Conservation (phyloP, 768 basidiomycete species). For the Mycena chlorophos region DNA sequence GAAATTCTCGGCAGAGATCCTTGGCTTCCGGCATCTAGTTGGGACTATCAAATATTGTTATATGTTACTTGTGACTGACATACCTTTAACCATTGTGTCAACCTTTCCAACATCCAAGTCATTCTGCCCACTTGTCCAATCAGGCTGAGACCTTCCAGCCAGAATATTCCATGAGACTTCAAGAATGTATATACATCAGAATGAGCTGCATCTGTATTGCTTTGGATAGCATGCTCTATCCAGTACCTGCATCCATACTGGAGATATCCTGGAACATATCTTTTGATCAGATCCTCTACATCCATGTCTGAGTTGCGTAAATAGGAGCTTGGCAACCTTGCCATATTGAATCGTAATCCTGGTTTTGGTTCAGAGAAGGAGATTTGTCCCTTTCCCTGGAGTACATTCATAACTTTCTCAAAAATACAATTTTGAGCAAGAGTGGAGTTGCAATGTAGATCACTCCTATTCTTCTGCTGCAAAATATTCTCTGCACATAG, state of each 20-base stretch:
- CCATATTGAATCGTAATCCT: conserved; percentile 17
- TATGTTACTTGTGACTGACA: not conserved
- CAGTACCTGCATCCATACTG: not conserved
- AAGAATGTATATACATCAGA: not conserved
- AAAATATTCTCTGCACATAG: not conserved
- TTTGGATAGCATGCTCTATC: not conserved
- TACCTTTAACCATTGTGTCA: not conserved
- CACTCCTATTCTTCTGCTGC: not conserved
- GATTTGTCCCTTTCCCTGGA: too few relatives aligned
- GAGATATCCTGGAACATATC: not conserved
- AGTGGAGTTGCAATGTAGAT: not conserved
- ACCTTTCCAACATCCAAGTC: not conserved
- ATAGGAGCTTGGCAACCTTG: conserved; percentile 5
- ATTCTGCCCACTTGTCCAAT: not conserved
- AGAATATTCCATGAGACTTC: not conserved
- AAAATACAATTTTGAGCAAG: not conserved
- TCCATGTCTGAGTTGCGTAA: conserved; percentile 2
- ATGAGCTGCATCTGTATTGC: not conserved
- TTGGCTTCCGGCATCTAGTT: not conserved
- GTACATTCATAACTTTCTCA: not conserved
- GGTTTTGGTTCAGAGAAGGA: not conserved
- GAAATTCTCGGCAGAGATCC: not conserved
- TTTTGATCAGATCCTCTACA: not conserved
- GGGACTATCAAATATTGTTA: not conserved
- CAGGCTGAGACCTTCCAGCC: conserved; percentile 9